Base-by-base conservation (phyloP, 1,284 basidiomycete genomes). In the Neolentinus lepideus region DNA sequence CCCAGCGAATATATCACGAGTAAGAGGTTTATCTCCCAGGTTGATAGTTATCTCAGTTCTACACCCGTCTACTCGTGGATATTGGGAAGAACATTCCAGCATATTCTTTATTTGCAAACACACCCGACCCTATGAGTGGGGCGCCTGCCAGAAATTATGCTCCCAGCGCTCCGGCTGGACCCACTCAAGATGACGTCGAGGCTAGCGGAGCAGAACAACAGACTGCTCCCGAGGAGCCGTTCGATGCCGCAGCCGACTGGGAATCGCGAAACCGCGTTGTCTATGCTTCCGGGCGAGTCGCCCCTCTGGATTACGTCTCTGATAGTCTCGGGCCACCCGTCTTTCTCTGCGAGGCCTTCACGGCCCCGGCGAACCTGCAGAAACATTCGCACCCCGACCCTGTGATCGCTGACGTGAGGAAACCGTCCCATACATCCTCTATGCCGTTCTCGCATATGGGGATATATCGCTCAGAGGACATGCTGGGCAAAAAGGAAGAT, bases 361-460 rank as follows among this genome's bases (percentile, higher is more conserved):
- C 47, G 12, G 47, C 47, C 12, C 47, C 47, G 27, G 9, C 8
- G 4, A 50, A 50, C 24, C 22, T 50, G 6, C 24, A 50, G 27
- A 50, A 50, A n/a, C 14, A 26, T 16, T 50, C 47, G 22, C 47
- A 29, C 22, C 47, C 47, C 9, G 47, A 50, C 27, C 47, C 47
- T 21, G 14, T 21, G 4, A 50, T 50, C 24, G 24, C 47, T 22
- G 27, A 50, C 8, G 22, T 50, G 14, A 16, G n/a, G 14, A 50
- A 26, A n/a, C 47, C 47, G 27, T 22, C 47, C 6, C 47, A 26
- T 26, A 25, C 47, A 21, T 21, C 47, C 14, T 26, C 24, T 29
- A 50, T 50, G 47, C 47, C 47, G 14, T 50, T n/a, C 27, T 50
- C 47, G 22, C 47, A 50, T 26, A 50, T 50, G 47, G 47, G 47